Conservation (phyloP, 768 basidiomycete species). For the Rhizopogon vulgaris region DNA sequence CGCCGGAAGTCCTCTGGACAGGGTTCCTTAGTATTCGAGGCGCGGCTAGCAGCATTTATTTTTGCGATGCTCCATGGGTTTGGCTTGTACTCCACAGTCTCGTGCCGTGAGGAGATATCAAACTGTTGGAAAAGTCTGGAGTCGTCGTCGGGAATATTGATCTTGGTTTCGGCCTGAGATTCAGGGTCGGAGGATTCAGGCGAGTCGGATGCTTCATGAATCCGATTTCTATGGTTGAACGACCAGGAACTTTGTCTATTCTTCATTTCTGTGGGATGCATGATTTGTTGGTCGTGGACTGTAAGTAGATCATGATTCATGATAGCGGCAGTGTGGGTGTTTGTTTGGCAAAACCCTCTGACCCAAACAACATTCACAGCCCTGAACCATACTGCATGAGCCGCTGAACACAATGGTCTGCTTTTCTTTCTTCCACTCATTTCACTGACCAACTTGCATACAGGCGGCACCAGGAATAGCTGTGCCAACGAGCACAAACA, state of each 20-base stretch:
- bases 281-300: not conserved
- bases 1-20: not conserved
- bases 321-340: not conserved
- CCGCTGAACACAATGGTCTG: not conserved
- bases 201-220: conserved; percentile 8
- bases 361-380: not conserved
- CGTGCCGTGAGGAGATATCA: conserved; percentile 55
- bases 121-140: conserved; percentile 38
- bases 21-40: conserved; percentile 2
- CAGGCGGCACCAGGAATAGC: conserved; percentile 8
- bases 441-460: not conserved
- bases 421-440: not conserved
- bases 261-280: not conserved
- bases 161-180: conserved; percentile 11
- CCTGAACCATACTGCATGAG: not conserved
- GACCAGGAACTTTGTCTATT: conserved; percentile 16
- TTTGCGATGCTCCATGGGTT: conserved; percentile 82
- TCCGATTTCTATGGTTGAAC: conserved; percentile 17
- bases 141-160: conserved; percentile 14
- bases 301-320: no score
- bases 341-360: conserved; percentile 1
- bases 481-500: conserved; percentile 10
- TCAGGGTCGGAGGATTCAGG: conserved; percentile 15
- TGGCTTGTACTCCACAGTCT: conserved; percentile 58
- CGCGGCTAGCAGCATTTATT: conserved; percentile 62